Base-by-base conservation (phyloP, 495 filamentous ascomycete species). In the Aspergillus haitiensis region DNA sequence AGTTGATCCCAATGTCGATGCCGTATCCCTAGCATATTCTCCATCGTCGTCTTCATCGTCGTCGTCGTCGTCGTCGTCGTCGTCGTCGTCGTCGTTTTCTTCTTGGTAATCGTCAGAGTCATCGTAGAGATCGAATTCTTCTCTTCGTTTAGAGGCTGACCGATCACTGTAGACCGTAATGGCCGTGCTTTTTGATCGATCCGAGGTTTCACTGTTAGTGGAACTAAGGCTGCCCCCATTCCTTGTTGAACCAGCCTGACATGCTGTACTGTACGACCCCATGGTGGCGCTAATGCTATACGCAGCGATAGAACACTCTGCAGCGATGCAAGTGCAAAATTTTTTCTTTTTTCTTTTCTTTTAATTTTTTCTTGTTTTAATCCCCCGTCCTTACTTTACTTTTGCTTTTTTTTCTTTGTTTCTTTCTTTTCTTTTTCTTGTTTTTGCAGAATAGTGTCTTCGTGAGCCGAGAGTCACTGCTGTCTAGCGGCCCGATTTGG, bases 1-100 rank as follows among this genome's bases (percentile, higher is more conserved):
- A 3, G 88, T 90, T 9, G 92, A 96, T 62, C 86, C 86, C 67
- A 92, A 93, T 2, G 91, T 95, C 57, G 92, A 88, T 54, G 83
- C 81, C 1, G 91, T 93, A 42, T 84, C 82, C 39, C 82, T 82
- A 31, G 86, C 6, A 42, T 80, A 81, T 46, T 80, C 72, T 42
- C 80, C 72, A 42, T 47, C 44, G 16, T 47, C 15, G 9, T 18
- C 44, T 47, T 49, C 50, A 42, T 39, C 9, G 10, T 59, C 31
- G 2, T 46, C 36, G 10, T 54, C 58, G 16, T 58, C 45, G 8
- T 42, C 16, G 12, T 54, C 34, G n/a, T 49, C 50, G 36, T 39
- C 9, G 10, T 59, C 31, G 2, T 46, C 36, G 10, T 54, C 58
- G 16, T 58, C 45, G 8, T 42, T 8, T 5, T 54, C 9, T 5